Base-by-base conservation (phyloP, 1,139 yeast genomes). In the Geotrichum aggregatum region DNA sequence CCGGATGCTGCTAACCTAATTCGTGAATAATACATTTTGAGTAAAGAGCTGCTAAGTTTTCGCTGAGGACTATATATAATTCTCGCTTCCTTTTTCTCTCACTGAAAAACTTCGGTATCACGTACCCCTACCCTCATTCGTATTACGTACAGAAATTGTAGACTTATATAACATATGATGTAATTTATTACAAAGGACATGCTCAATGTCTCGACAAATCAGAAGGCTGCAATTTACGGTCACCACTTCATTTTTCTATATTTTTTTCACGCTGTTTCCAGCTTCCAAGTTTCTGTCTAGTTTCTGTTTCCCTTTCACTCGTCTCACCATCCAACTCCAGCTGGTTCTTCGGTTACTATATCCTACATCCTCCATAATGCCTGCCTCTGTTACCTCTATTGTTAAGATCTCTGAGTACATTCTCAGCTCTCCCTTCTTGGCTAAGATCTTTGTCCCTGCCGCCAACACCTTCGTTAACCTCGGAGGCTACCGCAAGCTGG, bases 401-500 rank as follows among this genome's bases (percentile, higher is more conserved):
- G 94, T 82, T 66, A 87, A 84, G 75, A 76, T 83, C 59, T 84
- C 91, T 61, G 91, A 87, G 71, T 84, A 76, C 76, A 84, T 89
- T 67, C 77, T 86, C 69, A 83, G 85, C 64, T 80, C 89, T 63
- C 96, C 97, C 54, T 69, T 83, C 54, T 79, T 91, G 66, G 78
- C 86, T 62, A 82, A 83, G 69, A 70, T 89, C 59, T 76, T 87
- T 59, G 78, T 83, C 40, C 98, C 98, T 62, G 77, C 84, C 42
- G 86, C 97, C 52, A 80, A 83, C 68, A 74, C 80, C 60, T 89
- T 84, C 73, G 76, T 80, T 62, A 76, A 83, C 61, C 78, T 78
- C 63, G 79, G 95, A 55, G 98, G 98, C 55, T 89, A 91, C 85
- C 86, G 97, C 78, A 82, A 87, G 71, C 74, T 91, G 78, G 98